These are phyloP conservation scores for Hanseniaspora osmophila DNA, from an alignment of 805 yeast species.

Conservation along the genomic window DNA sequence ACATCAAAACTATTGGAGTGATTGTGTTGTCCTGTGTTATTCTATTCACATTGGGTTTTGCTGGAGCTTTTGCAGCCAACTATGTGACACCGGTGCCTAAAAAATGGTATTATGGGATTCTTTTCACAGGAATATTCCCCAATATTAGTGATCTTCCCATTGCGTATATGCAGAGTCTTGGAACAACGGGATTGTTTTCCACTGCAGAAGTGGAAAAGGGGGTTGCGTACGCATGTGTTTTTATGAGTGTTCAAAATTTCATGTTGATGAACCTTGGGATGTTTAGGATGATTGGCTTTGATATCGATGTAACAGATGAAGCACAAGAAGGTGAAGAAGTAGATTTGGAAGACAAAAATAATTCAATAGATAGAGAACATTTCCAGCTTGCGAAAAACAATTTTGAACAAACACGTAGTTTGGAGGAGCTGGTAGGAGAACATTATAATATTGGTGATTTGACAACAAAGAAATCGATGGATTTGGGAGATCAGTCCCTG, in stretches of 20 bases:
- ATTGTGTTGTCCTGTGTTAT: slow-evolving; percentile 35
- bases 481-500: no score
- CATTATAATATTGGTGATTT: no score
- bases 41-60: slow-evolving; percentile 21
- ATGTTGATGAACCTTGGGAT: slow-evolving; percentile 66
- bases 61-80: slow-evolving; percentile 31
- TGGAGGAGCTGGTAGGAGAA: no score
- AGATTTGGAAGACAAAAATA: not conserved
- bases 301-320: slow-evolving; percentile 30
- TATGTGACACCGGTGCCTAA: slow-evolving; percentile 47
- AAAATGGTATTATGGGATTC: slow-evolving; percentile 62
- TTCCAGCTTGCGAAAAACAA: no score
- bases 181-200: slow-evolving; percentile 43
- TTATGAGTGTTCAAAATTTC: slow-evolving; percentile 49
- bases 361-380: no score
- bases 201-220: slow-evolving; percentile 48
- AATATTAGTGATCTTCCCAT: slow-evolving; percentile 76
- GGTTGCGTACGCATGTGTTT: slow-evolving; percentile 67
- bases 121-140: slow-evolving; percentile 62
- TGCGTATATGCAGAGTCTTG: slow-evolving; percentile 65
- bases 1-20: slow-evolving; percentile 59
- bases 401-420: no score
- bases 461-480: no score
- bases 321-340: not conserved
- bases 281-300: slow-evolving; percentile 53